Base-by-base conservation (phyloP, 768 basidiomycete genomes). In the Pisolithus tinctorius region DNA sequence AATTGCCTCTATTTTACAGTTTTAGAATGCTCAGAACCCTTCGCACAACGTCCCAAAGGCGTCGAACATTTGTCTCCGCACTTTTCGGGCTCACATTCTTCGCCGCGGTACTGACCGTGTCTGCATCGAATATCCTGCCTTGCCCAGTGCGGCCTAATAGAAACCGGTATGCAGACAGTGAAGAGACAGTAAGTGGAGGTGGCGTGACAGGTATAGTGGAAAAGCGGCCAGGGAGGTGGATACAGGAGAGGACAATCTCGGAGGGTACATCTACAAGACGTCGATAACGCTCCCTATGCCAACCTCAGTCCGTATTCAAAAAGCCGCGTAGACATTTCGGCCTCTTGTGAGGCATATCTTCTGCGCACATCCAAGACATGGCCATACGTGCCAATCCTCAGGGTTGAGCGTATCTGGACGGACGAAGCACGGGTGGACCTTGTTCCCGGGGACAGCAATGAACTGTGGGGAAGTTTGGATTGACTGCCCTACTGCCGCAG, bases 11-110 rank as follows among this genome's bases (percentile, higher is more conserved):
- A 4, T 45, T 17, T 13, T 16, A 26, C 25, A 45, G 43, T n/a
- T 45, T 48, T 69, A 82, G 71, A 67, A 86, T 84, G 83, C 61
- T 77, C 69, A 76, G 76, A 76, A 68, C 75, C 58, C 69, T 85
- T 58, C 81, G 81, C 55, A 70, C 84, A 57, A 79, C 78, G 54
- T 61, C 63, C 53, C 70, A 63, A 53, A 81, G 81, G 64, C 80
- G 81, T 47, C 87, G 88, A 64, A 79, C 79, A 58, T 76, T 89
- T 71, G 74, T 89, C 55, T 82, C 90, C 7, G 79, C 84, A 31
- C 81, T 92, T 56, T 93, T 93, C 64, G 83, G 80, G 60, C 68
- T 88, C 60, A 92, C 89, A 3, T 89, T 88, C 67, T 69, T 88
- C 65, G 86, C 85, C 25, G 78, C 87, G 16, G 76, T 92, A 53